A percentile compares a stretch with the other conserved stretches of the same genome.
phyloP scores from a whole-genome alignment of 1,139 yeast genomes.

The Kodamaea sp. region DNA sequence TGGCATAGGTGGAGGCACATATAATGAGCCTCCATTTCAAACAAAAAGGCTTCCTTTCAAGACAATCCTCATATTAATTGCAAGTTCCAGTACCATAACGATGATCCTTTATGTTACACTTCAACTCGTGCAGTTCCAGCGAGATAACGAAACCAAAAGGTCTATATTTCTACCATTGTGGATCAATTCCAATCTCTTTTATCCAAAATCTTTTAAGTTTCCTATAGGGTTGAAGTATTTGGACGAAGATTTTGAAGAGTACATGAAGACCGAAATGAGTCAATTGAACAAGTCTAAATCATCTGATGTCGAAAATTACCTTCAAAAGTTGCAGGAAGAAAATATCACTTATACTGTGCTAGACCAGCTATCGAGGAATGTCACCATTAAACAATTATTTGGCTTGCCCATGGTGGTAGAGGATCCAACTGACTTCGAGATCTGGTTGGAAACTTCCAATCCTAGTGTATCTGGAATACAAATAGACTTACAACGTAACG shows the following conservation, averaged over 20 bases:
- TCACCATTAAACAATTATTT: constrained; percentile 23
- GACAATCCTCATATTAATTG: constrained; percentile 25
- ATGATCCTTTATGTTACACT: constrained; percentile 26
- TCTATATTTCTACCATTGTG: constrained; percentile 34
- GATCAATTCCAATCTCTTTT: constrained; percentile 31
- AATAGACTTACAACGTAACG: constrained; percentile 17
- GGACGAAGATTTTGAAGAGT: constrained; percentile 23
- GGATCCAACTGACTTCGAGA: constrained; percentile 13
- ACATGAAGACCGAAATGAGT: constrained; percentile 18
- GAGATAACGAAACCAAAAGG: constrained; percentile 8
- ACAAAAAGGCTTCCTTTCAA: constrained; percentile 18
- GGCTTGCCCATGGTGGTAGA: constrained; percentile 32
- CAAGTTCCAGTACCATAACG: constrained; percentile 25
- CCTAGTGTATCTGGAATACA: constrained; percentile 35
- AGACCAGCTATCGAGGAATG: constrained; percentile 27
- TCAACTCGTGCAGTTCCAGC: constrained; percentile 21
- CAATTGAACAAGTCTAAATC: constrained; percentile 8
- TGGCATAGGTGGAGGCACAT: not conserved
- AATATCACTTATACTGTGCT: constrained; percentile 32
- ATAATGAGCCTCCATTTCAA: not conserved
- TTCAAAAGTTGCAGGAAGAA: constrained; percentile 17
- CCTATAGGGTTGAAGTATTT: constrained; percentile 29
- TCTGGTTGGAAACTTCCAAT: constrained; percentile 33
- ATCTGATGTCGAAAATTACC: constrained; percentile 16
- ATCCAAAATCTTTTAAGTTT: constrained; percentile 20